phyloP scores from a whole-genome alignment of 2,329 filamentous ascomycete genomes.

The Didymella pomorum region DNA sequence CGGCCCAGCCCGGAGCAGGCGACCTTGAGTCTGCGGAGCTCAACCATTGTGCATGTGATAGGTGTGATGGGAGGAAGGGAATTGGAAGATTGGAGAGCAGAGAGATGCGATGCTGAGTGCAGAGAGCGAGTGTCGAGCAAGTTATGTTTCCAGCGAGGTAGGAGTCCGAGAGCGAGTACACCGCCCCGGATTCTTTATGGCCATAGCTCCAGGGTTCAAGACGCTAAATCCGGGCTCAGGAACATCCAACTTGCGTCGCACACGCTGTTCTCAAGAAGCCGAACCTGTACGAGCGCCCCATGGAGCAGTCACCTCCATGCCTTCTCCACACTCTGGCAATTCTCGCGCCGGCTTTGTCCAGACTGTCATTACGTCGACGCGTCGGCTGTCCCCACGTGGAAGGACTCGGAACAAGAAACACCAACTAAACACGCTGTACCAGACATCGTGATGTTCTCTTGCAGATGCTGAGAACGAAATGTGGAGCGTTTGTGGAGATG shows the following conservation, averaged over 20 bases:
- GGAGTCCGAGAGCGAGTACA: background rate
- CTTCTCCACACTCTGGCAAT: background rate
- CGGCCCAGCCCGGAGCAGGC: slow-evolving; percentile 59
- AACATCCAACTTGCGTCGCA: slow-evolving; percentile 2
- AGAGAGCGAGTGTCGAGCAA: background rate
- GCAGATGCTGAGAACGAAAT: slow-evolving; percentile 15
- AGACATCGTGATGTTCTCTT: slow-evolving; percentile 21
- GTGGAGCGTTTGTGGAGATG: slow-evolving; percentile 27
- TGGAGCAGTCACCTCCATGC: slow-evolving; percentile 8
- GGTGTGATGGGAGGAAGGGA: background rate
- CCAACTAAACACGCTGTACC: slow-evolving; percentile 8
- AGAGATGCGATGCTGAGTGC: slow-evolving; percentile 4
- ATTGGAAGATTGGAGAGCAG: background rate
- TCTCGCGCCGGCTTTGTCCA: slow-evolving; percentile 8
- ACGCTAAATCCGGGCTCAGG: background rate
- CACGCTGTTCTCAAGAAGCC: slow-evolving; percentile 9
- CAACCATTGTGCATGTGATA: slow-evolving; percentile 36
- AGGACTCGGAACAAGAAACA: slow-evolving; percentile 9
- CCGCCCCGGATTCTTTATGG: slow-evolving; percentile 21
- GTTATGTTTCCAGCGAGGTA: slow-evolving; percentile 1
- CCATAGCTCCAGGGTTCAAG: slow-evolving; percentile 31
- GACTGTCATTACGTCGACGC: background rate
- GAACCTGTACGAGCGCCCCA: background rate
- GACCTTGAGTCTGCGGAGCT: slow-evolving; percentile 54
- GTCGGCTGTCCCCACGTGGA: slow-evolving; percentile 1